Evolutionary conservation across 192 early-diverging fungal species (phyloP).

Genomic region (Dissophora globulifera): DNA sequence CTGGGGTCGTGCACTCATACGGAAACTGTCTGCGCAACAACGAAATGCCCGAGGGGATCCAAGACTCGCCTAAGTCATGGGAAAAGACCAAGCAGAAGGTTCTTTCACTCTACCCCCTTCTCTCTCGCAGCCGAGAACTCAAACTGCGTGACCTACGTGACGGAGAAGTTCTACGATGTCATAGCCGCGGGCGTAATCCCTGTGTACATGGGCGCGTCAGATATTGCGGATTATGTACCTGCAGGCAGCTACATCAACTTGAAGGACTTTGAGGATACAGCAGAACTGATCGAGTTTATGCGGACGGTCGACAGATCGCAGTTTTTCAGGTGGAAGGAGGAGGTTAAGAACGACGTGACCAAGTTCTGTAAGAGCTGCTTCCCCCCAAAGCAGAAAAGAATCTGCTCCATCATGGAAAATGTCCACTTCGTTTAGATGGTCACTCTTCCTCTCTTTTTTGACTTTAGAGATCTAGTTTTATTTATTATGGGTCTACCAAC

Average conservation of each 20-base stretch:
- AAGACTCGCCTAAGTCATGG: too few species aligned
- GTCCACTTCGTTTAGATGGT: background rate
- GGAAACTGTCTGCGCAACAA: constrained; percentile 34
- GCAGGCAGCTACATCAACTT: constrained; percentile 19
- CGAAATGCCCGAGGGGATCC: constrained; percentile 10
- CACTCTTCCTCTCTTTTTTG: background rate
- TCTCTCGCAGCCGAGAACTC: constrained; percentile 38
- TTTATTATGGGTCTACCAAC: too few species aligned
- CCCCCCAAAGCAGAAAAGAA: background rate
- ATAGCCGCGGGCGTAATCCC: constrained; percentile 36
- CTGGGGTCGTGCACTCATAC: constrained; percentile 37
- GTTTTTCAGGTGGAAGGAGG: constrained; percentile 11
- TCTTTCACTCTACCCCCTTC: constrained; percentile 24
- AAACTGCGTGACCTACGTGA: constrained; percentile 48
- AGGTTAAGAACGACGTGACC: constrained; percentile 3
- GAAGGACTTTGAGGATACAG: constrained; percentile 11
- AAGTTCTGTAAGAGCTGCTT: constrained; percentile 25
- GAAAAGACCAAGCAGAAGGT: constrained; percentile 21
- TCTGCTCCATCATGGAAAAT: background rate
- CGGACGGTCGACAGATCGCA: constrained; percentile 3
- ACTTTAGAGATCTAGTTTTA: too few species aligned
- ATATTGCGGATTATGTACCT: constrained; percentile 46
- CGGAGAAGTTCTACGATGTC: constrained; percentile 51
- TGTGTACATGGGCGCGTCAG: constrained; percentile 42
- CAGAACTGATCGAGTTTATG: constrained; percentile 4